Evolutionary conservation across 2,329 filamentous ascomycete genomes (phyloP).

Genomic region (Penicillium sp.): DNA sequence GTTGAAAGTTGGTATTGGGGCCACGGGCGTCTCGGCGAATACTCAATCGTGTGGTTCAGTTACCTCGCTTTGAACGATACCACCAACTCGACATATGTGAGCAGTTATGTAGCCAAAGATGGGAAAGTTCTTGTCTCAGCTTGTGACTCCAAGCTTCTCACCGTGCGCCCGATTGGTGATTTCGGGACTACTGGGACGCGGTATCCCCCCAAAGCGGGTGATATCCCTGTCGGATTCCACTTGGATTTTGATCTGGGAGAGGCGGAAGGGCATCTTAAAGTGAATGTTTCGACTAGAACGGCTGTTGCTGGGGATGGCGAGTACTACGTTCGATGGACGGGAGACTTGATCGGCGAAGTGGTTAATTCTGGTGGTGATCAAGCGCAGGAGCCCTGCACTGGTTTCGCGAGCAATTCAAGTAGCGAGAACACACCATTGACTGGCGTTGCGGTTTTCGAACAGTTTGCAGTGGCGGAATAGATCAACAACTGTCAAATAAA

Average conservation of each 20-base stretch:
- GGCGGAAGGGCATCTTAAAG: slow-evolving; percentile 4
- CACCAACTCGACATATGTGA: slow-evolving; percentile 28
- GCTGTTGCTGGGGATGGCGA: slow-evolving; percentile 15
- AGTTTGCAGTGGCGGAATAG: slow-evolving; percentile 21
- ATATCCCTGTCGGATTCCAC: slow-evolving; percentile 18
- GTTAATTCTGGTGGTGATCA: slow-evolving; percentile 1
- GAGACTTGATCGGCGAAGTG: slow-evolving; percentile 16
- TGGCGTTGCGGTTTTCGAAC: slow-evolving; percentile 28
- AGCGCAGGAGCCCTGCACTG: not conserved
- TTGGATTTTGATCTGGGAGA: slow-evolving; percentile 18
- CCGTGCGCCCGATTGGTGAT: slow-evolving; percentile 12
- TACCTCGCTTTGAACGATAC: slow-evolving; percentile 23
- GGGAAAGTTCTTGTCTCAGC: slow-evolving; percentile 26
- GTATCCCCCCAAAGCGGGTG: slow-evolving; percentile 21
- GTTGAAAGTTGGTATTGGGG: slow-evolving; percentile 49
- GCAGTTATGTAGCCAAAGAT: slow-evolving; percentile 35
- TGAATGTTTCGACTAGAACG: slow-evolving; percentile 13
- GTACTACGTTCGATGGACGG: slow-evolving; percentile 28
- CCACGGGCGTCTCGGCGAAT: slow-evolving; percentile 45
- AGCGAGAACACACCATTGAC: not conserved
- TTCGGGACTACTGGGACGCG: slow-evolving; percentile 6
- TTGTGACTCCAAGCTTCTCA: slow-evolving; percentile 23
- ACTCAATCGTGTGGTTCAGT: slow-evolving; percentile 50
- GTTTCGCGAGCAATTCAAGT: too few relatives aligned
- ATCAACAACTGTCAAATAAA: not conserved